These are phyloP conservation scores for Aureobasidium sp. DNA, from an alignment of 2,329 filamentous ascomycete species.

Conservation along the genomic window DNA sequence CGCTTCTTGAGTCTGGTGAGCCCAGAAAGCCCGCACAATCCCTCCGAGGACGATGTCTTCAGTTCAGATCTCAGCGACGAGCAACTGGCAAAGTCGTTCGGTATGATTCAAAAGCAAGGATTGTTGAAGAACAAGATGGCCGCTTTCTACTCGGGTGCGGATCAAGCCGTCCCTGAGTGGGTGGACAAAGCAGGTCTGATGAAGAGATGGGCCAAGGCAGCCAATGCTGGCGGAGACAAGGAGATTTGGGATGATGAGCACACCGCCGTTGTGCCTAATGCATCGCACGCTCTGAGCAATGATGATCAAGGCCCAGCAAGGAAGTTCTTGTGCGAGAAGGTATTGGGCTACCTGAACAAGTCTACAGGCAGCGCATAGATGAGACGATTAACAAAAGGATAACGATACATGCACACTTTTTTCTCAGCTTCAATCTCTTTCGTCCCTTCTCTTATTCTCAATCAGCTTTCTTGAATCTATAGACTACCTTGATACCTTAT, in stretches of 20 bases:
- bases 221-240: constrained; percentile 29
- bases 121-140: constrained; percentile 27
- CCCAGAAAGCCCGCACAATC: constrained; percentile 19
- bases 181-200: constrained; percentile 41
- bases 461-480: neutral
- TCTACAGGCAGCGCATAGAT: neutral
- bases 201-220: constrained; percentile 37
- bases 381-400: neutral
- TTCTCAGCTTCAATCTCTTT: neutral
- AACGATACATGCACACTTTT: neutral
- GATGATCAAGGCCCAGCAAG: constrained; percentile 40
- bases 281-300: constrained; percentile 44
- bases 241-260: constrained; percentile 41
- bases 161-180: constrained; percentile 39
- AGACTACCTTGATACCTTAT: neutral
- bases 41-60: constrained; percentile 23
- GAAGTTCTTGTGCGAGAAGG: constrained; percentile 20
- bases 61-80: constrained; percentile 25
- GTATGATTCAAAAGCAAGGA: constrained; percentile 30
- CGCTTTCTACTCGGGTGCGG: constrained; percentile 40
- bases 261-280: constrained; percentile 43
- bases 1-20: constrained; percentile 22
- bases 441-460: too few relatives aligned
- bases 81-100: constrained; percentile 28
- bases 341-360: constrained; percentile 19